Base-by-base conservation (phyloP, 2,329 filamentous ascomycete genomes). In the Teratosphaeria pseudoeucalypti region DNA sequence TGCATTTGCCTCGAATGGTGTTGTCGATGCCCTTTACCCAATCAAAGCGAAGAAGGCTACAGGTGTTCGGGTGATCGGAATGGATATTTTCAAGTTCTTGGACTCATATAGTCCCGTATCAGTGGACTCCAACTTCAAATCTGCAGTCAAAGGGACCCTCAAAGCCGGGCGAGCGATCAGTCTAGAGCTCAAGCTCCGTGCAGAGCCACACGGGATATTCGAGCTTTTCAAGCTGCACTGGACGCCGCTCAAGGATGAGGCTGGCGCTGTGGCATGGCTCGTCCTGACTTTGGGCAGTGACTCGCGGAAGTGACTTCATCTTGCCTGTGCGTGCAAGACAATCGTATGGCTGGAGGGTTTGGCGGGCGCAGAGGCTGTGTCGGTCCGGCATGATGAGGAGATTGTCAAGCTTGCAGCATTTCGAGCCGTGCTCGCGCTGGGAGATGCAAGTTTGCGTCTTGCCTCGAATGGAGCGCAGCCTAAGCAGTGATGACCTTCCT, bases 21-120 rank as follows among this genome's bases (percentile, higher is more conserved):
- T 89, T 49, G 82, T 83, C 62, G 86, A 88, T 82, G 86, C 88
- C 65, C 63, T 88, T 62, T 81, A 81, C 26, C 89, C 86, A 0
- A 82, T 88, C 34, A 66, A 72, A 37, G 68, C 71, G 12, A 68
- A 69, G 2, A 64, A 68, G 2, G 71, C 73, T 49, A 34, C 39
- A 16, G 49, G 43, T 16, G 49, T 56, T 32, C 57, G 49, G 1
- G 69, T 73, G 16, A 67, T 75, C 55, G 75, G 78, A 54, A 76
- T 75, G 62, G 81, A 85, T 61, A 74, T 84, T 12, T 85, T 85
- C 66, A 75, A 77, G 49, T 77, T 84, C n/a, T 74, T 85, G 4
- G 70, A 74, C 4, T 75, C 79, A n/a, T 75, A 78, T 53, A 73
- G 72, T 19, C 57, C 57, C 27, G 59, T 57, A 2, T 61, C 62